Base-by-base conservation (phyloP, 192 early-diverging fungal genomes). In the Fimicolochytrium jonesii region DNA sequence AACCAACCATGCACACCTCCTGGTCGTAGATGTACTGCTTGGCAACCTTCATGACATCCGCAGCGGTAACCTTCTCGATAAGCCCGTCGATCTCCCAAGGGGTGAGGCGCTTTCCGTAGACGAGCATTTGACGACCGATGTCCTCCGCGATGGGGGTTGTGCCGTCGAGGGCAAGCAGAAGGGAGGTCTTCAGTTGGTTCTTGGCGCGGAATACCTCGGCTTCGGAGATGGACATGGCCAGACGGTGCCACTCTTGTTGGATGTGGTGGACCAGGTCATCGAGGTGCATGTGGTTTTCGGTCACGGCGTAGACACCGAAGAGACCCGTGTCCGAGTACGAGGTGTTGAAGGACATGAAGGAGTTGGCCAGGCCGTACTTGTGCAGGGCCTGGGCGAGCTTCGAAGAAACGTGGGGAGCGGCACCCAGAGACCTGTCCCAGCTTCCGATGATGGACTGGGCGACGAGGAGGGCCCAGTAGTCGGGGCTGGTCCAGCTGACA, bases 321-420 rank as follows among this genome's bases (percentile, higher is more conserved):
- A 98, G 81, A 39, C 95, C 95, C 22, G 93, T 97, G 76, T 98
- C 95, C 37, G 88, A 87, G 86, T 98, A 98, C 17, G 93, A 93
- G 25, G 95, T 97, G 83, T 98, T 97, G 85, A 98, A 98, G 49
- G 94, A 89, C 91, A 95, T 93, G 88, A 94, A 98, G 50, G 92
- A 94, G 81, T 94, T 98, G 69, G 93, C 95, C 56, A 98, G 80
- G 47, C 63, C 35, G 77, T 88, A 72, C 77, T 93, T 80, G 74
- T 85, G 76, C 54, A 97, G 78, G 44, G 89, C 79, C 70, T 86
- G 79, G 42, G 95, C 91, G 59, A 98, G 79, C 45, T 88, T 81
- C 45, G 94, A 94, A 42, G 86, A 88, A 56, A 89, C 78, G 77
- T 96, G 88, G 56, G 84, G 81, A 59, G 91, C 88, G 45, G 88